Conservation (phyloP, 352 stramenopile genomes). For the Globisporangium recalcitrans region DNA sequence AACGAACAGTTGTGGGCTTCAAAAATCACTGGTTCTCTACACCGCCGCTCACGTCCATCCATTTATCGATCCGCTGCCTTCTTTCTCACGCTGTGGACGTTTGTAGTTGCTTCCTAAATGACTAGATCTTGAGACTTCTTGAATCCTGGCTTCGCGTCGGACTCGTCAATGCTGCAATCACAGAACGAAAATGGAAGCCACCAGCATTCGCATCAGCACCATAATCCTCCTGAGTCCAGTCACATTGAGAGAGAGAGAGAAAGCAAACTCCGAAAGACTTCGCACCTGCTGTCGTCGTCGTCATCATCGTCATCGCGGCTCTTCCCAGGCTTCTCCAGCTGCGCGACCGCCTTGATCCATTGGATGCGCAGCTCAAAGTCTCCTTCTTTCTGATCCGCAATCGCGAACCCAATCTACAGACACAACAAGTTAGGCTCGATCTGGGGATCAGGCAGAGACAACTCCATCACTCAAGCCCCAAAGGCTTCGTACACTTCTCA, state of each 20-base stretch:
- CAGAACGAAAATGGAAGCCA: neutral
- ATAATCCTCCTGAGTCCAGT: neutral
- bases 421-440: neutral
- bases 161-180: constrained; percentile 23
- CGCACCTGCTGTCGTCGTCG: constrained; percentile 23
- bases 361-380: constrained; percentile 80
- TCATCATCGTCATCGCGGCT: constrained; percentile 22
- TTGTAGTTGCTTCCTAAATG: constrained; percentile 38
- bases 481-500: constrained; percentile 51
- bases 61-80: neutral
- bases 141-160: constrained; percentile 32
- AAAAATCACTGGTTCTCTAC: neutral
- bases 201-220: neutral
- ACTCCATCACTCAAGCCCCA: neutral
- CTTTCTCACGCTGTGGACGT: neutral
- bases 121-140: constrained; percentile 57
- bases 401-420: constrained; percentile 71
- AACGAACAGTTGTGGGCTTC: neutral
- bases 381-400: constrained; percentile 82
- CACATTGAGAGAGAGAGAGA: too few relatives aligned
- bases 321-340: constrained; percentile 34
- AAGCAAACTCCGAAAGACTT: neutral
- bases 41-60: neutral
- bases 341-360: constrained; percentile 82
- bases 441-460: neutral